Evolutionary conservation across 495 filamentous ascomycete genomes (phyloP).

Genomic region (Paragyromitra xinjiangensis): DNA sequence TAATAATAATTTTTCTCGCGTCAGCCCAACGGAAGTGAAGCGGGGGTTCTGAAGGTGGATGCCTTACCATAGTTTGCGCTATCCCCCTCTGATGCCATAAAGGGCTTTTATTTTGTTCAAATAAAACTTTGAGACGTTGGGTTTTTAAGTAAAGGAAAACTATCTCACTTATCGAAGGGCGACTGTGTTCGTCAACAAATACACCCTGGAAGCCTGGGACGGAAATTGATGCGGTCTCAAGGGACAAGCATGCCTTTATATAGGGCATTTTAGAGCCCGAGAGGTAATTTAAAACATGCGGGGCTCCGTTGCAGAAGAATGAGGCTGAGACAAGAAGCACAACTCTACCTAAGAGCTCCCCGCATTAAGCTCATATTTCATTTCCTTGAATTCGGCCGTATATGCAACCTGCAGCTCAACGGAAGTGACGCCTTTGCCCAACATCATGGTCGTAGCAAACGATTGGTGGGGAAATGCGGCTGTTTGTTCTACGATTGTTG

Average conservation of each 20-base stretch:
- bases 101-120: neutral
- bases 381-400: neutral
- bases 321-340: neutral
- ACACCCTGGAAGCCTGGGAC: neutral
- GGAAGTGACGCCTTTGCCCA: neutral
- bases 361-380: neutral
- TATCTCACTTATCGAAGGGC: neutral
- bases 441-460: neutral
- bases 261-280: neutral
- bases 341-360: slow-evolving; percentile 3
- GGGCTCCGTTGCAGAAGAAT: neutral
- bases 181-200: neutral
- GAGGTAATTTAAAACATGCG: neutral
- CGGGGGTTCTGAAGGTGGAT: neutral
- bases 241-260: slow-evolving; percentile 22
- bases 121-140: neutral
- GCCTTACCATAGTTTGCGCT: slow-evolving; percentile 1
- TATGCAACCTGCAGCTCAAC: slow-evolving; percentile 7
- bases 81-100: slow-evolving; percentile 5
- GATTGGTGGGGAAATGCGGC: slow-evolving; percentile 6
- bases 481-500: slow-evolving; percentile 13
- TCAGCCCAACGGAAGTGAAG: slow-evolving; percentile 1
- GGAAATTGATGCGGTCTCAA: neutral
- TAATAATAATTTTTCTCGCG: neutral
- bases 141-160: neutral